Conservation (phyloP, 345 rosid species). For the Luvunga scandens region DNA sequence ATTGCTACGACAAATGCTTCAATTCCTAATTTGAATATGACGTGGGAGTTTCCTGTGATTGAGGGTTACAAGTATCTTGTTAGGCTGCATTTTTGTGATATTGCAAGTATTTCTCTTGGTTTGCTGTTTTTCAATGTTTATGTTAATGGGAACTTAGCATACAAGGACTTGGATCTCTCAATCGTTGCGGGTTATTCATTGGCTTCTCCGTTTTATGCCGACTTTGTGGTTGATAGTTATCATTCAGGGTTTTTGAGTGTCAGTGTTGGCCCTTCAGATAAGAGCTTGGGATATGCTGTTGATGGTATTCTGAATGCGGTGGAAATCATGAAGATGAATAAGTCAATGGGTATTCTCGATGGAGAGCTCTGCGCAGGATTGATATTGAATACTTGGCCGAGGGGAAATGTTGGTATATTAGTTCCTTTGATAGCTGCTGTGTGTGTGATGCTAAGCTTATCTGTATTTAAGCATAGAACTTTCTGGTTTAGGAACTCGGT, state of each 20-base stretch:
- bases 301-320: slow-evolving; percentile 83
- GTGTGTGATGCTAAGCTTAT: slow-evolving; percentile 59
- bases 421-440: slow-evolving; percentile 57
- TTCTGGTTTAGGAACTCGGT: slow-evolving; percentile 20
- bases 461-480: slow-evolving; percentile 36
- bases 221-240: slow-evolving; percentile 50
- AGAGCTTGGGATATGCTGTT: slow-evolving; percentile 40
- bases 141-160: slow-evolving; percentile 57
- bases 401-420: slow-evolving; percentile 41
- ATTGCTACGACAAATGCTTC: slow-evolving; percentile 47
- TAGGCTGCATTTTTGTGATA: slow-evolving; percentile 83
- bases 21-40: slow-evolving; percentile 51
- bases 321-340: slow-evolving; percentile 91
- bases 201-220: slow-evolving; percentile 74
- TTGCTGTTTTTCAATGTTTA: slow-evolving; percentile 64
- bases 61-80: slow-evolving; percentile 60
- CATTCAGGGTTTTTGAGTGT: slow-evolving; percentile 40
- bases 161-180: slow-evolving; percentile 55
- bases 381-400: slow-evolving; percentile 51
- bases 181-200: slow-evolving; percentile 25
- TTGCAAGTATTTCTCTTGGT: slow-evolving; percentile 66
- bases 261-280: slow-evolving; percentile 66
- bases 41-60: slow-evolving; percentile 66
- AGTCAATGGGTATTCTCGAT: slow-evolving; percentile 79
- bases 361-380: slow-evolving; percentile 47